Evolutionary conservation across 2,329 filamentous ascomycete genomes (phyloP).

Genomic region (Arachnomyces sp.): DNA sequence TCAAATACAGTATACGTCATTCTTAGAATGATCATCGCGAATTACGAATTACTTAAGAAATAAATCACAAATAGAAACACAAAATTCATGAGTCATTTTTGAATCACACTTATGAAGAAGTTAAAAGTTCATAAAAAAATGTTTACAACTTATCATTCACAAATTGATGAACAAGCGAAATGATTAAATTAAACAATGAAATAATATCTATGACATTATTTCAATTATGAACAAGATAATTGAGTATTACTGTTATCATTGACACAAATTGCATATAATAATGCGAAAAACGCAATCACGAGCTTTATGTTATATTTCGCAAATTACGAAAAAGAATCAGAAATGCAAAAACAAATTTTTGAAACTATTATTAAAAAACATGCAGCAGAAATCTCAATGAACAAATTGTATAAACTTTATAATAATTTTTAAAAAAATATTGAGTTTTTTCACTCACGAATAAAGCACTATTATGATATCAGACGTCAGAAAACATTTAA

Average conservation of each 20-base stretch:
- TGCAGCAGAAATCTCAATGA: not conserved
- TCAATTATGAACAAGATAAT: slow-evolving; percentile 6
- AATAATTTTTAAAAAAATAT: too few relatives aligned
- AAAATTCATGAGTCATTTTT: too few relatives aligned
- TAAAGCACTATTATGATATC: too few relatives aligned
- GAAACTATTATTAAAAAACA: slow-evolving; percentile 1
- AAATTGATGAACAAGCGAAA: slow-evolving; percentile 3
- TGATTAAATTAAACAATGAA: slow-evolving; percentile 6
- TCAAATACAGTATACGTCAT: too few relatives aligned
- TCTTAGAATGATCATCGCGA: too few relatives aligned
- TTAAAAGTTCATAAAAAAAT: not conserved
- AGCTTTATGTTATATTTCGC: slow-evolving; percentile 5
- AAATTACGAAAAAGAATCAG: slow-evolving; percentile 1
- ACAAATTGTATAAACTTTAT: too few relatives aligned
- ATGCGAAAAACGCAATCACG: not conserved
- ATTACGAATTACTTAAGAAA: too few relatives aligned
- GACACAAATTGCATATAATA: slow-evolving; percentile 2
- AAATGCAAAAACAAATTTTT: not conserved
- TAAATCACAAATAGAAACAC: too few relatives aligned
- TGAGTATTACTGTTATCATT: slow-evolving; percentile 2
- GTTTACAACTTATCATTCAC: slow-evolving; percentile 1
- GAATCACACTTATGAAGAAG: not conserved
- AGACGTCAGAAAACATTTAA: not conserved
- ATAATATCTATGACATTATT: slow-evolving; percentile 5
- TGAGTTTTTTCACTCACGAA: too few relatives aligned